These are phyloP conservation scores for Tetradesmus obliquus DNA, from an alignment of 139 green algal genomes.

Conservation along the genomic window DNA sequence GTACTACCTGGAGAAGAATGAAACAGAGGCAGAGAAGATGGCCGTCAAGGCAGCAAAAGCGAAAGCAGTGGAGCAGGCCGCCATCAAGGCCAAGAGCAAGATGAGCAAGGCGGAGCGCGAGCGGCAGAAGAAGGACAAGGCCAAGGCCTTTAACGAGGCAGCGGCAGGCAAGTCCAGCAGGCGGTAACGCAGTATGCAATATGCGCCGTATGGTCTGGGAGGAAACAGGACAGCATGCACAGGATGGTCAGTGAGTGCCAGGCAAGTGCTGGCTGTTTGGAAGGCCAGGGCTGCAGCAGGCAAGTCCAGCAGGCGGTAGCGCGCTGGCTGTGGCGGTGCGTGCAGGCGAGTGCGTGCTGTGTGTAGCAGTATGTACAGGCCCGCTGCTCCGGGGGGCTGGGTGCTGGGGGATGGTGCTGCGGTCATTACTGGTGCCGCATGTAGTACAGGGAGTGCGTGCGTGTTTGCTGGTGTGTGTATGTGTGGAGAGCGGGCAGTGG, in stretches of 20 bases:
- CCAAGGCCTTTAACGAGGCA: constrained; percentile 54
- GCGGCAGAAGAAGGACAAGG: constrained; percentile 61
- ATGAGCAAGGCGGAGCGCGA: constrained; percentile 94
- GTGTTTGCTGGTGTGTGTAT: background rate
- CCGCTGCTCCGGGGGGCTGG: too few relatives aligned
- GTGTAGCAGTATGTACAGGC: too few relatives aligned
- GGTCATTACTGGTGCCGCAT: too few relatives aligned
- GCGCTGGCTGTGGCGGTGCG: too few relatives aligned
- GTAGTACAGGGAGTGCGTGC: background rate
- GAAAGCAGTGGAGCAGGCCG: constrained; percentile 78
- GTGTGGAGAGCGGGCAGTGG: too few relatives aligned
- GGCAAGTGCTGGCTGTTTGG: too few relatives aligned
- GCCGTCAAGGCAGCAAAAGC: constrained; percentile 77
- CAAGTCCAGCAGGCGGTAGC: too few relatives aligned
- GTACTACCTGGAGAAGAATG: constrained; percentile 93
- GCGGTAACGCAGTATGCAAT: background rate
- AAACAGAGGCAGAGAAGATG: constrained; percentile 75
- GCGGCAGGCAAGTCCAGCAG: constrained; percentile 46
- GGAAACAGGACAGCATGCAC: too few relatives aligned
- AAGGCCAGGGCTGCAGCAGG: background rate
- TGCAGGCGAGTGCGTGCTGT: too few relatives aligned
- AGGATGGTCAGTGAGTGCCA: too few relatives aligned
- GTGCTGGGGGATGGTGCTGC: too few relatives aligned
- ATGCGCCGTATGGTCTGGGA: background rate
- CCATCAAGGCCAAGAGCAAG: constrained; percentile 92